phyloP scores from a whole-genome alignment of 2,329 filamentous ascomycete species.

The Diaporthe sp. region DNA sequence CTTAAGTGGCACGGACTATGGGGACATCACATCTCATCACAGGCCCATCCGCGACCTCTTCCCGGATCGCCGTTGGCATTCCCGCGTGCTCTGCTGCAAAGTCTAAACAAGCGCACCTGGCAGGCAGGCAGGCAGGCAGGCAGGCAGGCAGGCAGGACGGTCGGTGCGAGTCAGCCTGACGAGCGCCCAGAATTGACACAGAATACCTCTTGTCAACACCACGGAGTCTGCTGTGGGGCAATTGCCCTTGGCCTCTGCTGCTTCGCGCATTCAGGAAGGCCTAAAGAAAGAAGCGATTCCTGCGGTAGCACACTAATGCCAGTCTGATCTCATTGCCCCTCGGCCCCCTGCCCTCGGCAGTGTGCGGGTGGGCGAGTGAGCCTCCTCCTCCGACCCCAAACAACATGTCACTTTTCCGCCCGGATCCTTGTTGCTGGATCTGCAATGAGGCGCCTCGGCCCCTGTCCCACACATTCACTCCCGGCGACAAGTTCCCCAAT shows the following conservation, averaged over 20 bases:
- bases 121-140: no score
- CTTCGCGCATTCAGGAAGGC: conserved; percentile 15
- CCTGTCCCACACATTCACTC: conserved; percentile 17
- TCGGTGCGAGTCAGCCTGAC: conserved; percentile 5
- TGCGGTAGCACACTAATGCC: conserved; percentile 7
- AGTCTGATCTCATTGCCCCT: conserved; percentile 9
- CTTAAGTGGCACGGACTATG: conserved; percentile 9
- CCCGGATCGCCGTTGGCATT: conserved; percentile 25
- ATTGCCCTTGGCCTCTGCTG: neutral
- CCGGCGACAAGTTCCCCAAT: conserved; percentile 4
- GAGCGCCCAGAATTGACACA: neutral
- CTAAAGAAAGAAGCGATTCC: conserved; percentile 9
- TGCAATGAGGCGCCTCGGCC: conserved; percentile 27
- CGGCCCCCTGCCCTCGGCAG: conserved; percentile 15
- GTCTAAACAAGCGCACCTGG: neutral
- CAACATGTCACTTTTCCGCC: conserved; percentile 23
- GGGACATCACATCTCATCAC: conserved; percentile 21
- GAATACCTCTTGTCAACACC: neutral
- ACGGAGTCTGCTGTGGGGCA: neutral
- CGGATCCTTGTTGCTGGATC: conserved; percentile 32
- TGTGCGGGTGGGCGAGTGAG: conserved; percentile 13
- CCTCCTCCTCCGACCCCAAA: conserved; percentile 10
- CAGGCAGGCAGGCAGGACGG: no score
- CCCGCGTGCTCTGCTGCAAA: conserved; percentile 12
- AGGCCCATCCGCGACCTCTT: conserved; percentile 8